Base-by-base conservation (phyloP, 2,329 filamentous ascomycete genomes). In the Nigrograna mackinnonii region DNA sequence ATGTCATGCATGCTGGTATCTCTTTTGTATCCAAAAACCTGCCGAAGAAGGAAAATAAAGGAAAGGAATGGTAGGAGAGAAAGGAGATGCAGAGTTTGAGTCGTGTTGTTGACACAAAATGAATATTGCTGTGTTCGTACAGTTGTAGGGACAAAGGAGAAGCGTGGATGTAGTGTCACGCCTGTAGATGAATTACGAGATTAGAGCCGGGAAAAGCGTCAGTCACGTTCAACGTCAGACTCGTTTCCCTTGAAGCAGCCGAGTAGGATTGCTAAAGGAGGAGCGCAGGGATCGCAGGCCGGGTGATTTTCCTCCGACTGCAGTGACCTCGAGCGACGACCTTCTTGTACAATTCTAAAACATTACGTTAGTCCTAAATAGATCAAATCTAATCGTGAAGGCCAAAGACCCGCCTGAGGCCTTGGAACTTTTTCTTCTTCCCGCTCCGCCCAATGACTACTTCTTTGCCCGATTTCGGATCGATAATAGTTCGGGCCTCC, bases 401-500 rank as follows among this genome's bases (percentile, higher is more conserved):
- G 36, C 76, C 73, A 67, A 89, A 86, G 64, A 86, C 85, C 63
- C 76, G 80, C 62, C 86, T 80, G 60, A 89, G 66, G 41, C 74
- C 70, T 31, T 78, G 77, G 66, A 89, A 89, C 67, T 85, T 87
- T 77, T 88, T 89, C 70, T 79, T 80, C 64, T 73, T 76, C 34
- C 66, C 61, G 5, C 64, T 67, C 38, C 65, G 47, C 12, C 62
- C 52, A 31, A 67, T 60, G 22, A 65, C 59, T 2, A 62, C 56
- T 22, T 49, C 59, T 19, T 52, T 59, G 48, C 47, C 58, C 16
- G 54, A 55, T 6, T 55, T 60, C n/a, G 65, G 57, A 17, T 62
- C 64, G 6, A 61, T 62, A 5, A 62, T 67, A 24, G 56, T 62
- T 0, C 59, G 50, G 17, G 66, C 58, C 11, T 49, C 55, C 3